phyloP scores from a whole-genome alignment of 2,329 filamentous ascomycete genomes.

The Mycosphaerella arachidis region DNA sequence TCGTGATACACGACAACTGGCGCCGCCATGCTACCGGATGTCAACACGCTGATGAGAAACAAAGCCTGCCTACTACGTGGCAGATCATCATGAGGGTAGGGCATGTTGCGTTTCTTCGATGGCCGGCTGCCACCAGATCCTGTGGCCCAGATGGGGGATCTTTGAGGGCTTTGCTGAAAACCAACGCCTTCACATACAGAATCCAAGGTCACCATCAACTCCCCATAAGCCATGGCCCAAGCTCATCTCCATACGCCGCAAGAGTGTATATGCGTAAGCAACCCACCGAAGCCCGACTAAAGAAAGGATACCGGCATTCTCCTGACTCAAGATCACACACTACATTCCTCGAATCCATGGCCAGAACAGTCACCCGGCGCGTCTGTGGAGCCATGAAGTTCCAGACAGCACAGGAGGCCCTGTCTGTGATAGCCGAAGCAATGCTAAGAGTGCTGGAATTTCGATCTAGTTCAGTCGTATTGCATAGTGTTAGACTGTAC shows the following conservation, averaged over 20 bases:
- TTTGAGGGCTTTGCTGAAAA: too few relatives aligned
- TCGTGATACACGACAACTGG: background rate
- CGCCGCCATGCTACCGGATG: background rate
- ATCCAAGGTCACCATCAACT: too few relatives aligned
- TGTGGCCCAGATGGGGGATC: too few relatives aligned
- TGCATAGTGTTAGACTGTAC: background rate
- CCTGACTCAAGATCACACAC: too few relatives aligned
- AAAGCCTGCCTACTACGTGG: background rate
- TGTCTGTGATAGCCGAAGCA: background rate
- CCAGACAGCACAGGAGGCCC: background rate
- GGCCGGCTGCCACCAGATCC: background rate
- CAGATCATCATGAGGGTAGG: background rate
- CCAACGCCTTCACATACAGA: too few relatives aligned
- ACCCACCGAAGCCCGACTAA: too few relatives aligned
- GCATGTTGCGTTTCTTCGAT: background rate
- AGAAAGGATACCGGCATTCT: too few relatives aligned
- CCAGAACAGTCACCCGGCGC: background rate
- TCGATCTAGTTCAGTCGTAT: background rate
- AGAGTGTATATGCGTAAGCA: too few relatives aligned
- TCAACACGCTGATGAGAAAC: background rate
- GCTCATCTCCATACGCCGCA: too few relatives aligned
- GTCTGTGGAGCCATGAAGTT: background rate
- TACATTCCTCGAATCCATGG: background rate
- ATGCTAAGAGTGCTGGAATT: constrained; percentile 3
- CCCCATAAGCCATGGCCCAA: too few relatives aligned